Evolutionary conservation across 2,329 filamentous ascomycete genomes (phyloP).

Genomic region (Blumeria hordei): DNA sequence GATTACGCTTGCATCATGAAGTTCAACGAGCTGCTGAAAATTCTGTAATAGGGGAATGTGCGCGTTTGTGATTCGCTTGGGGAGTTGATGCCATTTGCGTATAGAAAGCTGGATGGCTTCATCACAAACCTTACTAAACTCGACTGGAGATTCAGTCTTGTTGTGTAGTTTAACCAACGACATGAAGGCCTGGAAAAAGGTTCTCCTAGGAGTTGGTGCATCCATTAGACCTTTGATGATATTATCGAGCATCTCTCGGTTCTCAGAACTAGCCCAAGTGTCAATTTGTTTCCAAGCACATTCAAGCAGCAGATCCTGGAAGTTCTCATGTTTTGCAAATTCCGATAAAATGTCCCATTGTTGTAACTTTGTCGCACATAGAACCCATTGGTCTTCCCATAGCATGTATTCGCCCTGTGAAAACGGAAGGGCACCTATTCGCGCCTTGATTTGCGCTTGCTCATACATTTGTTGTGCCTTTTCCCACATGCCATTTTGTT

Average conservation of each 20-base stretch:
- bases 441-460: constrained; percentile 84
- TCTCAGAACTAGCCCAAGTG: constrained; percentile 71
- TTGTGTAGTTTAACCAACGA: constrained; percentile 81
- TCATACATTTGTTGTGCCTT: constrained; percentile 96
- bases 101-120: constrained; percentile 95
- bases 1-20: constrained; percentile 94
- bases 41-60: constrained; percentile 90
- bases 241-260: constrained; percentile 70
- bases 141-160: constrained; percentile 53
- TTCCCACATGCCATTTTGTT: constrained; percentile 98
- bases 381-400: constrained; percentile 98
- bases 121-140: constrained; percentile 79
- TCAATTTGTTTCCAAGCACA: constrained; percentile 91
- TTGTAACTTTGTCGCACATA: constrained; percentile 92
- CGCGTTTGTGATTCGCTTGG: constrained; percentile 74
- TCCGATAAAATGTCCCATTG: constrained; percentile 97
- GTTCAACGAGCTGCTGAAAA: constrained; percentile 91
- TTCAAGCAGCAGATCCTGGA: constrained; percentile 86
- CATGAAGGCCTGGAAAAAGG: constrained; percentile 98
- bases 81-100: constrained; percentile 96
- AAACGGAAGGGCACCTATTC: constrained; percentile 87
- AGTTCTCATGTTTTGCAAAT: constrained; percentile 96
- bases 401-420: constrained; percentile 95
- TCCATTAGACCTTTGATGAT: constrained; percentile 96
- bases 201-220: constrained; percentile 73